Evolutionary conservation across 805 yeast species (phyloP).

Genomic region (Wickerhamiella occidentalis): DNA sequence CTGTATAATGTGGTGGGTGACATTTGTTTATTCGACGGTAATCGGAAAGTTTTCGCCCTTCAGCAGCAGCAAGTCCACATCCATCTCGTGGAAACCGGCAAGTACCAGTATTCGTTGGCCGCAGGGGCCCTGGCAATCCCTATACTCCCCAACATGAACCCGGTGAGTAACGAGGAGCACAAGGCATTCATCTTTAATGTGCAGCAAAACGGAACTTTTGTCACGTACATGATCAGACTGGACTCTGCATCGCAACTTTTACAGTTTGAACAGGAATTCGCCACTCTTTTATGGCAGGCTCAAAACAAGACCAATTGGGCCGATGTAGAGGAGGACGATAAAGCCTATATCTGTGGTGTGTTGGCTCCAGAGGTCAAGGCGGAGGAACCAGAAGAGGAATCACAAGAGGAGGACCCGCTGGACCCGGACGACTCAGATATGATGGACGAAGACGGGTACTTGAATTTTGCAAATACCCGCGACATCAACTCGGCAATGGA

Average conservation of each 20-base stretch:
- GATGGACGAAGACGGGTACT: conserved; percentile 28
- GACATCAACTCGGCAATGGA: conserved; percentile 53
- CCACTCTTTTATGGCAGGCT: conserved; percentile 49
- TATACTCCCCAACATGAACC: conserved; percentile 43
- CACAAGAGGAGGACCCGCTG: conserved; percentile 28
- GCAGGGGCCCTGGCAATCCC: conserved; percentile 22
- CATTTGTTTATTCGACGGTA: conserved; percentile 44
- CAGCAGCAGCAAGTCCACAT: conserved; percentile 1
- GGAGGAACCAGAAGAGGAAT: conserved; percentile 27
- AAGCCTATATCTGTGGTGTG: conserved; percentile 46
- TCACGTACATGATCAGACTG: conserved; percentile 58
- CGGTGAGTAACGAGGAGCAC: conserved; percentile 49
- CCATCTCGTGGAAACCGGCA: conserved; percentile 34
- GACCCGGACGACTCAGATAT: conserved; percentile 29
- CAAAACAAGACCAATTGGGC: conserved; percentile 41
- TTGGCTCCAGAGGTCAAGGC: conserved; percentile 28
- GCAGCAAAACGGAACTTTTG: conserved; percentile 31
- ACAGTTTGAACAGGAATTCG: conserved; percentile 41
- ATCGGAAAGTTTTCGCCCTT: neutral
- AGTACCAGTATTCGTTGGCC: conserved; percentile 44
- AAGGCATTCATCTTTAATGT: conserved; percentile 57
- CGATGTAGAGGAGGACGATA: conserved; percentile 34
- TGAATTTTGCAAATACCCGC: conserved; percentile 13
- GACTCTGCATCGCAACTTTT: conserved; percentile 30
- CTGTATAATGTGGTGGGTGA: conserved; percentile 26